Conservation (phyloP, 1,284 basidiomycete species). For the Ustilago sp. region DNA sequence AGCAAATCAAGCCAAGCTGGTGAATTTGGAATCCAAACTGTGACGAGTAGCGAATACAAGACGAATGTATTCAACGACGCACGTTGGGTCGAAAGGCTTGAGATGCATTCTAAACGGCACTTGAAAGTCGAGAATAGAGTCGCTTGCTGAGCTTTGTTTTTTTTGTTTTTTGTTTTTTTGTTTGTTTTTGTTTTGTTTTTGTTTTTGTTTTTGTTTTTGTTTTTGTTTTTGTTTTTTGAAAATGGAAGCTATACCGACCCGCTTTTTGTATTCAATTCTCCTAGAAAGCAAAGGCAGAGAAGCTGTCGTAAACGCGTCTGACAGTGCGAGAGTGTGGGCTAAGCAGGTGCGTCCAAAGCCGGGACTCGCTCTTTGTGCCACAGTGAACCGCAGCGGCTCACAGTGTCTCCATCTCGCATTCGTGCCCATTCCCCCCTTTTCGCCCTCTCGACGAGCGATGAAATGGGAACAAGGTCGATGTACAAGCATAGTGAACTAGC, state of each 20-base stretch:
- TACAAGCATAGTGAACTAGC: too few relatives aligned
- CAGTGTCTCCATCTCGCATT: background rate
- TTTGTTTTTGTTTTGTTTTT: too few relatives aligned
- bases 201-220: too few relatives aligned
- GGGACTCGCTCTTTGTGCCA: background rate
- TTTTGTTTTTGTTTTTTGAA: too few relatives aligned
- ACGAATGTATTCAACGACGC: background rate
- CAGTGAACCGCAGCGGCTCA: too few relatives aligned
- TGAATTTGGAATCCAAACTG: background rate
- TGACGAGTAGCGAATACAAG: background rate
- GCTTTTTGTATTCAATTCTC: too few relatives aligned
- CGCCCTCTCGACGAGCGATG: too few relatives aligned
- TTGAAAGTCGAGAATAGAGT: background rate
- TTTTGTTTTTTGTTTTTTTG: too few relatives aligned
- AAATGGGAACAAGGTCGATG: too few relatives aligned
- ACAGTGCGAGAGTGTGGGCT: background rate
- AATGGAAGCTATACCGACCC: too few relatives aligned
- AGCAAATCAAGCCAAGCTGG: background rate
- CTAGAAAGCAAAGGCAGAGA: background rate
- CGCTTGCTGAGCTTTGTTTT: too few relatives aligned
- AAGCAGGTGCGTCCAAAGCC: background rate
- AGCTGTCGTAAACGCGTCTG: slow-evolving; percentile 11
- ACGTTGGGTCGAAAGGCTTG: background rate
- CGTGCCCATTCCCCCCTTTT: background rate
- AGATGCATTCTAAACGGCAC: background rate